phyloP scores from a whole-genome alignment of 164 flowering plant genomes.

The Cinnamomum chago region DNA sequence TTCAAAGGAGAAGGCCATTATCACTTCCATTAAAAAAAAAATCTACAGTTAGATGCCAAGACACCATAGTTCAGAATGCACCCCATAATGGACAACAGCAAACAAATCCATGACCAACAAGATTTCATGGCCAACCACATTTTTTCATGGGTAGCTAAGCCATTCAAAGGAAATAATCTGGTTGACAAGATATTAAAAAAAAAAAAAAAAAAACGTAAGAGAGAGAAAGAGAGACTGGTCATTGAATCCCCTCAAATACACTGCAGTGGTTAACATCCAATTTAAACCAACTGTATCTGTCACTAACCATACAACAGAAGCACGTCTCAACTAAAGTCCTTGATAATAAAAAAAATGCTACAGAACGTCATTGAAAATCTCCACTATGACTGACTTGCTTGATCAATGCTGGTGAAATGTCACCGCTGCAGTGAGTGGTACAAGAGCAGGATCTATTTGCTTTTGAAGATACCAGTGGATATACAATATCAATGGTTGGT shows the following conservation, averaged over 20 bases:
- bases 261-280: conserved; percentile 12
- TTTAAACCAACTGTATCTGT: conserved; percentile 9
- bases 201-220: background rate
- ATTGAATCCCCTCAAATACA: conserved; percentile 20
- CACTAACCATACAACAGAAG: conserved; percentile 23
- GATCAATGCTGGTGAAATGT: conserved; percentile 31
- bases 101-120: conserved; percentile 2
- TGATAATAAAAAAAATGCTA: conserved; percentile 27
- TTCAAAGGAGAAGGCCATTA: background rate
- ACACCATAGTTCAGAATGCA: conserved; percentile 7
- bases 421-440: conserved; percentile 42
- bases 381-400: conserved; percentile 30
- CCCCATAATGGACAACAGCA: conserved; percentile 2
- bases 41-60: background rate
- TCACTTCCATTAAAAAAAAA: background rate
- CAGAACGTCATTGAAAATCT: conserved; percentile 33
- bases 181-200: conserved; percentile 5
- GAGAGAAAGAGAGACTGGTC: background rate
- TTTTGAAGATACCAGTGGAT: conserved; percentile 38
- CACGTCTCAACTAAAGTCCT: conserved; percentile 24
- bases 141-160: conserved; percentile 4
- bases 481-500: conserved; percentile 25
- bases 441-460: conserved; percentile 33
- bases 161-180: conserved; percentile 8
- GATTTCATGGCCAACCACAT: conserved; percentile 7